Evolutionary conservation across 352 stramenopile genomes (phyloP).

Genomic region (Albugo laibachii): DNA sequence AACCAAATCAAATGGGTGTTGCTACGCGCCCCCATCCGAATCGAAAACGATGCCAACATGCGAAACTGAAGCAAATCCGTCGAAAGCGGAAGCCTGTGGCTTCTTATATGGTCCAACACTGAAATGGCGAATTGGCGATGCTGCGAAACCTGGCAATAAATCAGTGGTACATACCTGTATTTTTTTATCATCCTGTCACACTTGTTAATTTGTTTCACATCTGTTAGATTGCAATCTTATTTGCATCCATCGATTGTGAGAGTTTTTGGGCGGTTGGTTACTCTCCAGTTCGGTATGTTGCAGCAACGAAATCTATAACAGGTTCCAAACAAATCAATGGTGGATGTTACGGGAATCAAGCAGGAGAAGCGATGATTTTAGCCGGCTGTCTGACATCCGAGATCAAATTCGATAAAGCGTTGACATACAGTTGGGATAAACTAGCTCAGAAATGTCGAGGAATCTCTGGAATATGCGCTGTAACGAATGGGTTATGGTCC

Average conservation of each 20-base stretch:
- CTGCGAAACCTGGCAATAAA: conserved; percentile 22
- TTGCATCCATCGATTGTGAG: conserved; percentile 71
- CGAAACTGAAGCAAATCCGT: conserved; percentile 30
- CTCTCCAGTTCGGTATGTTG: conserved; percentile 50
- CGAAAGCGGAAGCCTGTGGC: conserved; percentile 40
- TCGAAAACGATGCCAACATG: conserved; percentile 35
- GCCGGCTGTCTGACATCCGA: conserved; percentile 56
- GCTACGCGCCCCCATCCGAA: conserved; percentile 29
- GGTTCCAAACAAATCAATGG: conserved; percentile 71
- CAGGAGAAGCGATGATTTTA: conserved; percentile 42
- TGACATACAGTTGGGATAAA: conserved; percentile 68
- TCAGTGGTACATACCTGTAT: conserved; percentile 8
- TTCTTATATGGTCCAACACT: conserved; percentile 72
- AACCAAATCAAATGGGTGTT: conserved; percentile 55
- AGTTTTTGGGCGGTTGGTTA: conserved; percentile 71
- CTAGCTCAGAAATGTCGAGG: conserved; percentile 61
- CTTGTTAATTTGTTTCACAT: neutral
- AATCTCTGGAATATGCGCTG: conserved; percentile 50
- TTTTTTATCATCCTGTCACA: too few species aligned
- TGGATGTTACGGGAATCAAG: conserved; percentile 54
- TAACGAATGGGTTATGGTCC: conserved; percentile 73
- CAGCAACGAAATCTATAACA: conserved; percentile 42
- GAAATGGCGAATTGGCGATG: conserved; percentile 57
- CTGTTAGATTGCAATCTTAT: conserved; percentile 35
- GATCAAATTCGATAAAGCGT: conserved; percentile 59